A percentile compares a stretch with the other conserved stretches of the same genome.
phyloP scores from a whole-genome alignment of 495 filamentous ascomycete genomes.

The Aspergillus ellipticus region DNA sequence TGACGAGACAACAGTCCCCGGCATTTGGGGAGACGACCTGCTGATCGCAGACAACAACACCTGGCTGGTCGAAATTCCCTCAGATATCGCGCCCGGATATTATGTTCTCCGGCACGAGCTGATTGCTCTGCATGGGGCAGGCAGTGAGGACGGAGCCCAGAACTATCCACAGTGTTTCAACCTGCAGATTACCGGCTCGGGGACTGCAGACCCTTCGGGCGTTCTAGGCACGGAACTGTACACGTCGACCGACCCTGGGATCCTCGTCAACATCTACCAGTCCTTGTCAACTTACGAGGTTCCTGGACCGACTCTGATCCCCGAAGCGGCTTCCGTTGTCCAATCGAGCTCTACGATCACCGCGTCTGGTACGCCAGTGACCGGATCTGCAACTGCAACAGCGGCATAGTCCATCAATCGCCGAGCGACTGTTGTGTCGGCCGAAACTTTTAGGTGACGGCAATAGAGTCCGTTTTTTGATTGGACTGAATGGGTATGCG shows the following conservation, averaged over 20 bases:
- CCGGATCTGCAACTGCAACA: not conserved
- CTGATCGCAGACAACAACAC: conserved; percentile 56
- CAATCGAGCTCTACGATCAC: conserved; percentile 24
- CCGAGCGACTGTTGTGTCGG: not conserved
- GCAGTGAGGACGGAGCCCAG: conserved; percentile 53
- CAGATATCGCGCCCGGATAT: conserved; percentile 53
- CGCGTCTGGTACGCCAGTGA: conserved; percentile 21
- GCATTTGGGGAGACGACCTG: conserved; percentile 57
- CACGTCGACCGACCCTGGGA: conserved; percentile 45
- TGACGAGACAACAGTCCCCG: conserved; percentile 34
- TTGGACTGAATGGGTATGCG: not conserved
- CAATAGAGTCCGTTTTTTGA: not conserved
- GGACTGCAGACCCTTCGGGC: conserved; percentile 47
- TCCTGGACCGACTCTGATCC: conserved; percentile 46
- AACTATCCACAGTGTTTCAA: conserved; percentile 68
- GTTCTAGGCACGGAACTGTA: conserved; percentile 54
- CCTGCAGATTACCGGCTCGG: conserved; percentile 56
- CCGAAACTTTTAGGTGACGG: not conserved
- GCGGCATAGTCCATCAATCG: not conserved
- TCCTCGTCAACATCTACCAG: conserved; percentile 59
- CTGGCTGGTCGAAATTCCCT: conserved; percentile 59
- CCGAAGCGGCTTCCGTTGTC: conserved; percentile 22
- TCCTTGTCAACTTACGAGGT: conserved; percentile 44
- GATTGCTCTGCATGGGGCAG: conserved; percentile 59
- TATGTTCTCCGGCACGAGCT: conserved; percentile 69